Conservation (phyloP, 371 early-diverging fungal species). For the Mortierella sp. region DNA sequence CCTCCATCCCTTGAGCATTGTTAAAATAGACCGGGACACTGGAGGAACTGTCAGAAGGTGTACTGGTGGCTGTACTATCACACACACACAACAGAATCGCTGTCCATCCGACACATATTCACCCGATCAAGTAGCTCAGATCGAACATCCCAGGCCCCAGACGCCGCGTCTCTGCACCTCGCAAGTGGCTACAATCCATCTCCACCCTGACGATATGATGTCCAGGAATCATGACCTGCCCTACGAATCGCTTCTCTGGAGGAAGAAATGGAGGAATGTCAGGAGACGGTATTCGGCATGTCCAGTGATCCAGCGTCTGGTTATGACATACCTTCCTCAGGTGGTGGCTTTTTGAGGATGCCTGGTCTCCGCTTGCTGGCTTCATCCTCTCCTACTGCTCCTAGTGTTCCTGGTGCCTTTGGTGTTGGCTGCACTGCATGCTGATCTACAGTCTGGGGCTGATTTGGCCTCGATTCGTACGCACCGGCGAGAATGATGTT, state of each 20-base stretch:
- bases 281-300: too few relatives aligned
- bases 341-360: constrained; percentile 2
- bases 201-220: constrained; percentile 78
- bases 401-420: neutral
- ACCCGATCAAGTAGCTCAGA: constrained; percentile 27
- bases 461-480: constrained; percentile 60
- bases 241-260: constrained; percentile 74
- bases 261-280: too few relatives aligned
- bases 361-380: neutral
- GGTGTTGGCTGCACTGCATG: neutral
- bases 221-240: constrained; percentile 91
- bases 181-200: constrained; percentile 60
- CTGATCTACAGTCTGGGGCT: neutral
- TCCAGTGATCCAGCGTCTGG: too few relatives aligned
- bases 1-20: too few relatives aligned
- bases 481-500: constrained; percentile 84
- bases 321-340: constrained; percentile 51
- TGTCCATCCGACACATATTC: too few relatives aligned
- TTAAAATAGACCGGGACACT: too few relatives aligned
- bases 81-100: too few relatives aligned
- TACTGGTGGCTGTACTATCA: too few relatives aligned
- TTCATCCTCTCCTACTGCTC: too few relatives aligned
- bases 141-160: constrained; percentile 16
- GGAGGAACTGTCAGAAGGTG: too few relatives aligned
- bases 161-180: constrained; percentile 25